Evolutionary conservation across 495 filamentous ascomycete genomes (phyloP).

Genomic region (Xanthoparmelia taractica): DNA sequence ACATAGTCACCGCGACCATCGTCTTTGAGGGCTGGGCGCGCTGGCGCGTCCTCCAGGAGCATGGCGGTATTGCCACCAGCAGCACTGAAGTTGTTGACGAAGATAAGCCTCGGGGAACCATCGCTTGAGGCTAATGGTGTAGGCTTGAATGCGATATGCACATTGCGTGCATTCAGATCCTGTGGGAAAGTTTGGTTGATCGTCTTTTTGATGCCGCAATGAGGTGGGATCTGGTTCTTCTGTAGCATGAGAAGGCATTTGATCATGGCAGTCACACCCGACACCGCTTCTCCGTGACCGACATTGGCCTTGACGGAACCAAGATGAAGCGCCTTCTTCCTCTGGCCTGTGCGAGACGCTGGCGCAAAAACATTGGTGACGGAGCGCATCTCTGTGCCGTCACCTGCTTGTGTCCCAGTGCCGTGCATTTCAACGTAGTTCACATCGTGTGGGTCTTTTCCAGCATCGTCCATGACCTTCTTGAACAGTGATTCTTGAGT

Average conservation of each 20-base stretch:
- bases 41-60: slow-evolving; percentile 49
- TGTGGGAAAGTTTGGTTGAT: slow-evolving; percentile 76
- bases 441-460: slow-evolving; percentile 63
- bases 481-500: slow-evolving; percentile 66
- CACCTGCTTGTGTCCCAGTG: slow-evolving; percentile 79
- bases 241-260: slow-evolving; percentile 85
- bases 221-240: slow-evolving; percentile 76
- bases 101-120: slow-evolving; percentile 54
- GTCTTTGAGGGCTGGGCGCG: slow-evolving; percentile 35
- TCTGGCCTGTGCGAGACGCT: slow-evolving; percentile 51
- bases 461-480: slow-evolving; percentile 58
- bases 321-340: slow-evolving; percentile 66
- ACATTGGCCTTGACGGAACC: slow-evolving; percentile 85
- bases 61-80: slow-evolving; percentile 49
- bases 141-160: slow-evolving; percentile 56
- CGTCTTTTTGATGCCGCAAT: slow-evolving; percentile 75
- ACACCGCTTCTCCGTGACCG: slow-evolving; percentile 83
- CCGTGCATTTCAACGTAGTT: slow-evolving; percentile 86
- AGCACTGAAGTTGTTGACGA: slow-evolving; percentile 63
- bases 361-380: slow-evolving; percentile 79
- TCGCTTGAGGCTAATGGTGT: slow-evolving; percentile 56
- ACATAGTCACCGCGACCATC: slow-evolving; percentile 47
- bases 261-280: slow-evolving; percentile 72
- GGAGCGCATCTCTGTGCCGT: slow-evolving; percentile 70
- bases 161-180: slow-evolving; percentile 65